Percentiles rank a stretch among this genome's conserved stretches.
These are phyloP conservation scores for Amylostereum areolatum DNA, from an alignment of 1,284 basidiomycete genomes.

Conservation along the genomic window DNA sequence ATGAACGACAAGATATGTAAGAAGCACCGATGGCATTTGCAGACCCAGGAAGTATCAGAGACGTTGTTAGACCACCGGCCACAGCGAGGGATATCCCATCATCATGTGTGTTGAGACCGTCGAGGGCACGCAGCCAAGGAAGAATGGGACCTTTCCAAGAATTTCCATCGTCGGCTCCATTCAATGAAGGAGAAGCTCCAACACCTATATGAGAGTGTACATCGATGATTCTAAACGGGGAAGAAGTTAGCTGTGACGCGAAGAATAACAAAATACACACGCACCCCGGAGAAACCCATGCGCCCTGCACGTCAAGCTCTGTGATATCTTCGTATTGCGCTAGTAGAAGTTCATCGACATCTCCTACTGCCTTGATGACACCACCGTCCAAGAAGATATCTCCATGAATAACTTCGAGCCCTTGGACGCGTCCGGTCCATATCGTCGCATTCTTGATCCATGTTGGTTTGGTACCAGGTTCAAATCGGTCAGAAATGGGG, in stretches of 20 bases:
- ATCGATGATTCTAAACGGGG: conserved; percentile 44
- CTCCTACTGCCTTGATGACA: conserved; percentile 27
- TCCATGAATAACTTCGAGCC: conserved; percentile 27
- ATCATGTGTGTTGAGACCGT: conserved; percentile 43
- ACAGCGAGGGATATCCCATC: conserved; percentile 49
- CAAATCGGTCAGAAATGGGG: conserved; percentile 45
- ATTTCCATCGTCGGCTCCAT: conserved; percentile 33
- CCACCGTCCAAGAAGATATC: conserved; percentile 32
- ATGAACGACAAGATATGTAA: background rate
- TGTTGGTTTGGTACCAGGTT: conserved; percentile 37
- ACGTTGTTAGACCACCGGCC: conserved; percentile 65
- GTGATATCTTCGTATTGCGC: conserved; percentile 13
- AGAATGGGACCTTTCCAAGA: conserved; percentile 35
- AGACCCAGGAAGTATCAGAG: conserved; percentile 58
- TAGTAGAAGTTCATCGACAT: conserved; percentile 9
- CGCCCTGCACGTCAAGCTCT: conserved; percentile 24
- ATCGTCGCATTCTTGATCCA: conserved; percentile 56
- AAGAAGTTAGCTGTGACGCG: too few relatives aligned
- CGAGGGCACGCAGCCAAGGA: conserved; percentile 46
- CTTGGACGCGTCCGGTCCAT: conserved; percentile 41
- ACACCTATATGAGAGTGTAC: conserved; percentile 62
- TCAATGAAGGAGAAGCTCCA: conserved; percentile 29
- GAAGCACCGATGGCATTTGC: conserved; percentile 47
- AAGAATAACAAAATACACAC: conserved; percentile 3
- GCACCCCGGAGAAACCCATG: conserved; percentile 35